Base-by-base conservation (phyloP, 1,139 yeast species). In the Dujonia santamariae region DNA sequence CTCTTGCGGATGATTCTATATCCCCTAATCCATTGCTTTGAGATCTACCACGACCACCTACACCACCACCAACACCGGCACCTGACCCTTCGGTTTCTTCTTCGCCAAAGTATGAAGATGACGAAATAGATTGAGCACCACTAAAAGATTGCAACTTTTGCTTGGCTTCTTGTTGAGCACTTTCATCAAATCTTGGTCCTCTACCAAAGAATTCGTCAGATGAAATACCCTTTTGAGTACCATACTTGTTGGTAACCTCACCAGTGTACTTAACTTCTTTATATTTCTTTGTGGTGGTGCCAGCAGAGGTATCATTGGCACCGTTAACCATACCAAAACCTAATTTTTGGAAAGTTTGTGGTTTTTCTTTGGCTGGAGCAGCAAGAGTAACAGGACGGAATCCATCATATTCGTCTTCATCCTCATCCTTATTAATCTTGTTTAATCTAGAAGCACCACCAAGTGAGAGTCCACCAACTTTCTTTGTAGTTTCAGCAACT, bases 151-250 rank as follows among this genome's bases (percentile, higher is more conserved):
- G 88, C 41, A 92, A 68, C 49, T 94, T 88, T 19, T 75, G 56
- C 43, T 72, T 72, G 4, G 97, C 97, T 60, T 88, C 97, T 30
- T 71, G 72, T 41, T 83, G 84, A 28, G 87, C 85, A 7, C 68
- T 67, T 47, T 85, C 85, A 51, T 87, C 97, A 53, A 78, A 87
- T 31, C 80, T 67, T 3, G 75, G 75, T 26, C 94, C 94, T 52
- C 96, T 80, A 12, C 97, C 96, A 56, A 92, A 92, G 55, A 77
- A 79, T 61, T 88, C 95, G 59, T 94, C 98, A 0, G 97, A 88
- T 0, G 97, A 90, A 45, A 92, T 94, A 37, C 90, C 96, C 71
- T 87, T 92, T 58, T 90, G 97, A 27, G 68, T 66, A 37, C 97
- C 97, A 58, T 74, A 92, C 60, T 88, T 86, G 52, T 73, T 75